Evolutionary conservation across 2,329 filamentous ascomycete species (phyloP).

Genomic region (Fusarium illudens): DNA sequence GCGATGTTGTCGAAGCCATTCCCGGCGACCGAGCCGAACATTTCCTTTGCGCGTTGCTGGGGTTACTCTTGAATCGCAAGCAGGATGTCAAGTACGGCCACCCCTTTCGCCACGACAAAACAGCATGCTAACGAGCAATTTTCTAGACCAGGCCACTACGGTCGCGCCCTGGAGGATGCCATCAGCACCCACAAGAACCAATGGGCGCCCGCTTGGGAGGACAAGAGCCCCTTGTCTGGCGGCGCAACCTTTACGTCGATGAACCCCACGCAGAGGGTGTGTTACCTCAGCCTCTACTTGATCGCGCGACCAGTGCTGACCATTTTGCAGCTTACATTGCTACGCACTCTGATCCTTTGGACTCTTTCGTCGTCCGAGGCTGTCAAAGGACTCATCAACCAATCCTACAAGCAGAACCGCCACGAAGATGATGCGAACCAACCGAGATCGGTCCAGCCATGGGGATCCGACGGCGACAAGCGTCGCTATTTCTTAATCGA

Average conservation of each 20-base stretch:
- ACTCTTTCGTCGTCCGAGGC: conserved; percentile 86
- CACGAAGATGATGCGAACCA: conserved; percentile 84
- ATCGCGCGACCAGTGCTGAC: conserved; percentile 18
- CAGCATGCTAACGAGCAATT: conserved; percentile 29
- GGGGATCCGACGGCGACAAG: conserved; percentile 90
- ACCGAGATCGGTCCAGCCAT: conserved; percentile 86
- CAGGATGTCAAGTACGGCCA: conserved; percentile 94
- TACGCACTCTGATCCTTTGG: conserved; percentile 88
- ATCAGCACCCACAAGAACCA: conserved; percentile 84
- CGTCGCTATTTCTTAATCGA: conserved; percentile 94
- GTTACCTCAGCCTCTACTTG: conserved; percentile 32
- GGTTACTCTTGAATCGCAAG: conserved; percentile 92
- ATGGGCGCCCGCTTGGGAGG: conserved; percentile 87
- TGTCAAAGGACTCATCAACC: conserved; percentile 81
- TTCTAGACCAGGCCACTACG: conserved; percentile 85
- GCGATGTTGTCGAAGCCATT: conserved; percentile 77
- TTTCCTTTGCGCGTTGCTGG: conserved; percentile 87
- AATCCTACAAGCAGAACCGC: conserved; percentile 87
- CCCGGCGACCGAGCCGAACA: conserved; percentile 88
- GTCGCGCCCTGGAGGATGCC: conserved; percentile 92
- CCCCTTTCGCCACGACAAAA: not conserved
- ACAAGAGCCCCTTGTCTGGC: conserved; percentile 82
- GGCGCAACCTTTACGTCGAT: conserved; percentile 84
- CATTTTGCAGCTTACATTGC: conserved; percentile 73
- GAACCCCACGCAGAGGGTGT: conserved; percentile 81